These are phyloP conservation scores for Pseudogymnoascus sp. DNA, from an alignment of 2,329 filamentous ascomycete species.

Conservation along the genomic window DNA sequence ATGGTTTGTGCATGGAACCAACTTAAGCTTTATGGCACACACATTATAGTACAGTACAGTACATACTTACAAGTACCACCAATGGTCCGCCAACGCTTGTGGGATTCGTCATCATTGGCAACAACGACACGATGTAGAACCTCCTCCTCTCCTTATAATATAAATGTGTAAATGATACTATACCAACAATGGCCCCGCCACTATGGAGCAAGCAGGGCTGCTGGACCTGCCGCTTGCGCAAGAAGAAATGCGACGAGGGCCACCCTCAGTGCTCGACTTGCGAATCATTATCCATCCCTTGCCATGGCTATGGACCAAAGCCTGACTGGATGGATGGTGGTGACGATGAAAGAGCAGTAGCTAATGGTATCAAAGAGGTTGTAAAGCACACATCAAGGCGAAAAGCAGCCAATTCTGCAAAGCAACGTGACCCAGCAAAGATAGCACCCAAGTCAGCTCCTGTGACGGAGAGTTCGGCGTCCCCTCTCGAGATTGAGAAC, in stretches of 20 bases:
- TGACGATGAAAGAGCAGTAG: constrained; percentile 39
- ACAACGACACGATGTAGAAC: not conserved
- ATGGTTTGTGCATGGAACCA: not conserved
- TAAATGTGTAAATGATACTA: not conserved
- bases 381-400: constrained; percentile 39
- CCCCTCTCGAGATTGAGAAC: constrained; percentile 1
- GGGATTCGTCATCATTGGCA: not conserved
- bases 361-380: constrained; percentile 47
- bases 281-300: constrained; percentile 51
- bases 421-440: constrained; percentile 11
- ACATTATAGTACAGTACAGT: not conserved
- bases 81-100: not conserved
- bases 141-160: not conserved
- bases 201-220: constrained; percentile 38
- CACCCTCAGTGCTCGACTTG: constrained; percentile 53
- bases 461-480: constrained; percentile 13
- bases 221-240: constrained; percentile 57
- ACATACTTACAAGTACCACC: not conserved
- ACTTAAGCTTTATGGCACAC: not conserved
- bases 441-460: constrained; percentile 18
- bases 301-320: constrained; percentile 41
- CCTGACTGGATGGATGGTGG: constrained; percentile 24
- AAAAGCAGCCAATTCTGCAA: constrained; percentile 33
- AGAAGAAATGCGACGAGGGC: constrained; percentile 61
- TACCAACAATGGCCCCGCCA: constrained; percentile 16